Evolutionary conservation across 2,329 filamentous ascomycete species (phyloP).

Genomic region (Phoma sp.): DNA sequence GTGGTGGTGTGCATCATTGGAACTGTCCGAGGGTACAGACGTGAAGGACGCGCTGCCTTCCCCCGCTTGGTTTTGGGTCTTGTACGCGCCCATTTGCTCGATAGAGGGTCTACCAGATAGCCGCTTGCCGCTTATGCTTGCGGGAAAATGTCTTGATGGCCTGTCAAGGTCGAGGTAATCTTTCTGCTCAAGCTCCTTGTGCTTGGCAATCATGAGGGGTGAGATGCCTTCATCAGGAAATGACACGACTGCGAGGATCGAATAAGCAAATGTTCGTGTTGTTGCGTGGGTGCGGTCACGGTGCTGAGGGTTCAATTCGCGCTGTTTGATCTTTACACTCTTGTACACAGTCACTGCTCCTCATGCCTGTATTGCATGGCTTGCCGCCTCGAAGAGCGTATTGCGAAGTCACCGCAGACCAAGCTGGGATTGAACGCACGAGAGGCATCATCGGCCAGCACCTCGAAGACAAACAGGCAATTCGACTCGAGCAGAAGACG

Average conservation of each 20-base stretch:
- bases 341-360: neutral
- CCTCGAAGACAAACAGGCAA: neutral
- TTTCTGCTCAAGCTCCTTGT: constrained; percentile 53
- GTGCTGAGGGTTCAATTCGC: constrained; percentile 1
- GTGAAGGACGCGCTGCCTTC: constrained; percentile 36
- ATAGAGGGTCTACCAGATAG: constrained; percentile 52
- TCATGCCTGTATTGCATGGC: neutral
- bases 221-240: constrained; percentile 57
- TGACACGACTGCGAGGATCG: constrained; percentile 49
- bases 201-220: constrained; percentile 53
- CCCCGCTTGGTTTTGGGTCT: constrained; percentile 18
- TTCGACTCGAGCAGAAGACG: neutral
- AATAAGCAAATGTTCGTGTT: constrained; percentile 30
- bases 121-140: constrained; percentile 50
- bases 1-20: constrained; percentile 28
- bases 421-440: neutral
- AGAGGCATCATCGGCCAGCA: neutral
- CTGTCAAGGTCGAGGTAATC: constrained; percentile 52
- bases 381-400: neutral
- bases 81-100: constrained; percentile 38
- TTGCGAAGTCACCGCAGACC: neutral
- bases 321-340: neutral
- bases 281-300: constrained; percentile 2
- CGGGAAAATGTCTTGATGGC: constrained; percentile 42
- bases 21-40: constrained; percentile 41